phyloP scores from a whole-genome alignment of 768 basidiomycete genomes.

The Aureoboletus auriporus region DNA sequence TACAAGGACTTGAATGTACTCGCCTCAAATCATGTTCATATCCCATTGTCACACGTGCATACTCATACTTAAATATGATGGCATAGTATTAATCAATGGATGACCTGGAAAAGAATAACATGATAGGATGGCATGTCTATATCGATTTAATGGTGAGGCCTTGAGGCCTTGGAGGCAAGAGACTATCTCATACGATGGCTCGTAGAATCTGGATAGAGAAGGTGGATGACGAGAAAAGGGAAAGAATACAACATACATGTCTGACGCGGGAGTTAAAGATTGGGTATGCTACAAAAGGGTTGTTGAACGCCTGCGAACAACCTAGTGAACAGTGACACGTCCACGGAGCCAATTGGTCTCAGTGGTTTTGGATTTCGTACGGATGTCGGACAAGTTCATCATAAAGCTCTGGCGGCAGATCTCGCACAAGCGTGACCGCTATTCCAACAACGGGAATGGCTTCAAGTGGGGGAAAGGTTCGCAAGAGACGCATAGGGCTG shows the following conservation, averaged over 20 bases:
- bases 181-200: background rate
- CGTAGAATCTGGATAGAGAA: no score
- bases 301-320: conserved; percentile 13
- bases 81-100: background rate
- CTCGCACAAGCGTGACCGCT: conserved; percentile 90
- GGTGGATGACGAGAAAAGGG: background rate
- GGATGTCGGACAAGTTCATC: conserved; percentile 89
- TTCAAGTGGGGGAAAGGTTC: conserved; percentile 90
- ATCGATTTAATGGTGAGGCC: no score
- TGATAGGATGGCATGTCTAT: background rate
- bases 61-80: no score
- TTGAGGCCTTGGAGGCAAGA: background rate
- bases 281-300: conserved; percentile 23
- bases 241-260: conserved; percentile 12
- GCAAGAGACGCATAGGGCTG: conserved; percentile 92
- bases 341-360: conserved; percentile 2
- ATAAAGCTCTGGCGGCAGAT: conserved; percentile 82
- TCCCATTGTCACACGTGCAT: no score
- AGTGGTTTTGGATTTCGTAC: conserved; percentile 45
- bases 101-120: background rate
- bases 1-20: no score
- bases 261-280: background rate
- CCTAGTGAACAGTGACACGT: conserved; percentile 1
- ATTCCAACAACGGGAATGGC: conserved; percentile 86
- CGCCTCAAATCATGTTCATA: no score